Conservation (phyloP, 192 early-diverging fungal genomes). For the Spizellomyces sp. region DNA sequence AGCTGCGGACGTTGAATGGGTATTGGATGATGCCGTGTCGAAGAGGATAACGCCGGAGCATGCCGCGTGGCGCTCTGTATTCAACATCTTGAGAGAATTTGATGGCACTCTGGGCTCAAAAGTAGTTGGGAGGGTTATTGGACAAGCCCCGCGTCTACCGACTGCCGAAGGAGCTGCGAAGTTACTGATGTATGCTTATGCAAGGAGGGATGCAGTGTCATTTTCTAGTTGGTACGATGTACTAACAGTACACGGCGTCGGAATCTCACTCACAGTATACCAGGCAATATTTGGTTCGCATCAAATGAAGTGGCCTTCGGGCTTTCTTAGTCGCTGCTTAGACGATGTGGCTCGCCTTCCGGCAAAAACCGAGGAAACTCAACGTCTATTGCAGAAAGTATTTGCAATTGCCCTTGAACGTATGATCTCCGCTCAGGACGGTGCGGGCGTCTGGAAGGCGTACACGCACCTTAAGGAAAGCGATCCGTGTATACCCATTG, state of each 20-base stretch:
- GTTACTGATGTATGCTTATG: constrained; percentile 4
- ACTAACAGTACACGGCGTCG: not conserved
- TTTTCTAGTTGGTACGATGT: not conserved
- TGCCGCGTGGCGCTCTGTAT: not conserved
- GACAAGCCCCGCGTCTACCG: not conserved
- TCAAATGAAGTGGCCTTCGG: constrained; percentile 3
- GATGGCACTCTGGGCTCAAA: not conserved
- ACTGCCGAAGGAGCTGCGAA: not conserved
- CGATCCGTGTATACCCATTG: not conserved
- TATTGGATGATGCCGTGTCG: no score
- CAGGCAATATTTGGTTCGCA: constrained; percentile 14
- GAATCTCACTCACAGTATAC: not conserved
- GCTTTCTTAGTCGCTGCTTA: not conserved
- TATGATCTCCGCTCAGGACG: not conserved
- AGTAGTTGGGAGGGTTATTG: constrained; percentile 4
- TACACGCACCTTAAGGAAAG: constrained; percentile 1
- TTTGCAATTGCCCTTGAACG: constrained; percentile 12
- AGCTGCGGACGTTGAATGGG: no score
- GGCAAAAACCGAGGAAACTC: not conserved
- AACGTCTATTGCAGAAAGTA: not conserved
- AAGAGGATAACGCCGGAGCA: no score
- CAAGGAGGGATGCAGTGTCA: not conserved
- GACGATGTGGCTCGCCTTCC: not conserved
- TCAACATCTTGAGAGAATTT: not conserved
- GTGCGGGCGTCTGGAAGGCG: not conserved